Percentiles rank a stretch among this genome's conserved stretches.
phyloP scores from a whole-genome alignment of 192 early-diverging fungal species.

The Thamnidium elegans region DNA sequence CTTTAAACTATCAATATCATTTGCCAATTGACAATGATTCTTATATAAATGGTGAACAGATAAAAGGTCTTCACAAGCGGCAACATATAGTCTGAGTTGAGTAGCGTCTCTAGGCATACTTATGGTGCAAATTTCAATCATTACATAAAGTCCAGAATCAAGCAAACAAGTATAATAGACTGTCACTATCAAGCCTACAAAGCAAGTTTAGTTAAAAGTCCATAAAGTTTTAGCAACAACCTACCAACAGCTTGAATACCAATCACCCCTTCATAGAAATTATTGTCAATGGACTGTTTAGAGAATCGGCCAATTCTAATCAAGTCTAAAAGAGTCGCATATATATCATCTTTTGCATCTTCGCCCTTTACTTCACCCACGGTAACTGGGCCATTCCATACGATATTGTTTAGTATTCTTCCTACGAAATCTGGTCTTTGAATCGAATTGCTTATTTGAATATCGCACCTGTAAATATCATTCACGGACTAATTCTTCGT shows the following conservation, averaged over 20 bases:
- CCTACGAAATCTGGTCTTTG: slow-evolving; percentile 7
- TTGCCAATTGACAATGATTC: slow-evolving; percentile 4
- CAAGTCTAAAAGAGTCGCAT: slow-evolving; percentile 6
- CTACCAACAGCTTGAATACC: slow-evolving; percentile 3
- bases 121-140: slow-evolving; percentile 5
- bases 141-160: slow-evolving; percentile 1
- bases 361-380: slow-evolving; percentile 7
- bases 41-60: slow-evolving; percentile 1
- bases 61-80: slow-evolving; percentile 2
- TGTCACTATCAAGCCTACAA: not conserved
- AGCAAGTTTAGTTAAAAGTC: slow-evolving; percentile 3
- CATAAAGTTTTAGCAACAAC: slow-evolving; percentile 4
- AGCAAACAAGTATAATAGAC: slow-evolving; percentile 5
- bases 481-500: not conserved
- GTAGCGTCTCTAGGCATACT: slow-evolving; percentile 11
- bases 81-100: slow-evolving; percentile 10
- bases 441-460: not conserved
- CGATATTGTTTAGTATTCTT: not conserved
- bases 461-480: not conserved
- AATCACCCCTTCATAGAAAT: slow-evolving; percentile 4
- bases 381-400: slow-evolving; percentile 1
- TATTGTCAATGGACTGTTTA: slow-evolving; percentile 2
- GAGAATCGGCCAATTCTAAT: slow-evolving; percentile 6
- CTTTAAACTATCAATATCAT: not conserved
- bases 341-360: slow-evolving; percentile 7